phyloP scores from a whole-genome alignment of 176 grass and related monocot species.

The Pontederia crassipes region DNA sequence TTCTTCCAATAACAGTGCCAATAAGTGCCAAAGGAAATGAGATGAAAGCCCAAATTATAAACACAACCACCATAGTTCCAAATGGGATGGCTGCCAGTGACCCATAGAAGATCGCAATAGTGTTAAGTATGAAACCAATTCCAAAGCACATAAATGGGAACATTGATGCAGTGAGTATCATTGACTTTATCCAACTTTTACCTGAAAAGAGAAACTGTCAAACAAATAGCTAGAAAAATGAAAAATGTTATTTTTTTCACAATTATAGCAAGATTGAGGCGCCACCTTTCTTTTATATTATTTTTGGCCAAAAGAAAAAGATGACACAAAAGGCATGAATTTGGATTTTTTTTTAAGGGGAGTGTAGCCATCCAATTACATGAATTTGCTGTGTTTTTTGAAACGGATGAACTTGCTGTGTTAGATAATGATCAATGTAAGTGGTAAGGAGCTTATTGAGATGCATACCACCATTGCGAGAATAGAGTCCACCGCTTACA shows the following conservation, averaged over 20 bases:
- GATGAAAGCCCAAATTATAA: slow-evolving; percentile 97
- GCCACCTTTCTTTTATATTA: too few species aligned
- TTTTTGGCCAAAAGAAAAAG: too few species aligned
- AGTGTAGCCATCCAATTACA: too few species aligned
- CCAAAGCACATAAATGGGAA: slow-evolving; percentile 95
- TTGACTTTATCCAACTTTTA: slow-evolving; percentile 96
- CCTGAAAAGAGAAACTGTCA: slow-evolving; percentile 42
- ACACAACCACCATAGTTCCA: slow-evolving; percentile 90
- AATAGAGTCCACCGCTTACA: slow-evolving; percentile 95
- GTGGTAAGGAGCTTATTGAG: background rate
- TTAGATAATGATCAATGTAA: slow-evolving; percentile 5
- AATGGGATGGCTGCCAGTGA: slow-evolving; percentile 97
- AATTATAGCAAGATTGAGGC: too few species aligned
- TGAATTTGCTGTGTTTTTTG: background rate
- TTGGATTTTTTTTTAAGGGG: too few species aligned
- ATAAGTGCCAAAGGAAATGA: slow-evolving; percentile 85
- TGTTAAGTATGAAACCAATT: slow-evolving; percentile 83
- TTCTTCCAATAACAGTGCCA: slow-evolving; percentile 90
- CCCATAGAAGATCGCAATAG: slow-evolving; percentile 93
- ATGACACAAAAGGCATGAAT: too few species aligned
- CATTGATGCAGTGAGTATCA: slow-evolving; percentile 84
- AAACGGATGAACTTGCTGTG: background rate
- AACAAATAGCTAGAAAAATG: background rate
- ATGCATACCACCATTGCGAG: slow-evolving; percentile 86
- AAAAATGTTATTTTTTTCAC: too few species aligned